These are phyloP conservation scores for Cercospora sp. DNA, from an alignment of 2,329 filamentous ascomycete genomes.

Conservation along the genomic window DNA sequence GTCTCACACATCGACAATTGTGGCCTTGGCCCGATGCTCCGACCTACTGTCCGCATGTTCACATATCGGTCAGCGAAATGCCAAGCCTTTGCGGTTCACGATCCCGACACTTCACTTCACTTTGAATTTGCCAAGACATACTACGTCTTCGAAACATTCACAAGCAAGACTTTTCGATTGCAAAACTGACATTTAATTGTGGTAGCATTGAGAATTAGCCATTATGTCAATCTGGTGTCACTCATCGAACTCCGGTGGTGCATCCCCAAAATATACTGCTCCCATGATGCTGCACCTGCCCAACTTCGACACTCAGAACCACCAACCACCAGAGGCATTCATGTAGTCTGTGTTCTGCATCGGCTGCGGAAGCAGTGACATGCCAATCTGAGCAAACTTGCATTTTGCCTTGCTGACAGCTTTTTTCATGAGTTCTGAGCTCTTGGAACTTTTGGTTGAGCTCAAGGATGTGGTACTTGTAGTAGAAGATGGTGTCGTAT, in stretches of 20 bases:
- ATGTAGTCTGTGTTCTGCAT: neutral
- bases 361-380: neutral
- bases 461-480: neutral
- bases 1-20: neutral
- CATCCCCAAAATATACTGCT: neutral
- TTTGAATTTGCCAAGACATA: neutral
- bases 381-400: neutral
- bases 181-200: neutral
- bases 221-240: neutral
- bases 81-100: neutral
- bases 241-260: neutral
- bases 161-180: neutral
- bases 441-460: neutral
- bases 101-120: neutral
- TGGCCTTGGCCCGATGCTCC: neutral
- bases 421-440: neutral
- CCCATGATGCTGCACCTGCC: neutral
- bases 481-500: neutral
- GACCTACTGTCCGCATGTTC: neutral
- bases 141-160: neutral
- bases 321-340: neutral
- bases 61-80: neutral
- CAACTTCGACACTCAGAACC: neutral
- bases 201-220: neutral
- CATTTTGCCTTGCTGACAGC: neutral